Base-by-base conservation (phyloP, 139 green algal species). In the Limnomonas spitsbergensis region DNA sequence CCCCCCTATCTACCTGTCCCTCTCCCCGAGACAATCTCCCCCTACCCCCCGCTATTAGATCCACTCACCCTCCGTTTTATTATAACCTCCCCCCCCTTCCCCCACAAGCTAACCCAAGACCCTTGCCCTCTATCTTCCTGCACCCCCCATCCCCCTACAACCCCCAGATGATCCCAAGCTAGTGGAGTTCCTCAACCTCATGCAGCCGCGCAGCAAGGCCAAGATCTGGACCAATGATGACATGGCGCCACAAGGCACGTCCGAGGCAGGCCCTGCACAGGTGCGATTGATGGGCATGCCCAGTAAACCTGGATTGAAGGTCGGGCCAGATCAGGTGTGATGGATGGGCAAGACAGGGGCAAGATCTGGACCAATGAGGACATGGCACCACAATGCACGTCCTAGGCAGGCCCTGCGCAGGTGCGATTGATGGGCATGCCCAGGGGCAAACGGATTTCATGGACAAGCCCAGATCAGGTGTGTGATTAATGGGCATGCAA, bases 141-240 rank as follows among this genome's bases (percentile, higher is more conserved):
- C 9, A 34, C 66, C 29, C 9, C n/a, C 9, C 47, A 14, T n/a
- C 47, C 47, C 14, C 20, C 47, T 61, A 14, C 47, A n/a, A 14
- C 20, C 20, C 47, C 24, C 66, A 84, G 88, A 83, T 0, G 94
- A 98, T 81, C 85, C 88, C 0, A 84, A 93, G 88, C 86, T 98
- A 69, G 73, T 83, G 3, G 95, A 99, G 90, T 99, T 98, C 74
- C 73, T 99, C 81, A 82, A 90, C 47, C 71, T 98, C 9, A 97
- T 98, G 93, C 80, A 93, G 82, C 93, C 93, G 0, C 88, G 91
- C 1, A 78, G 56, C 42, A 92, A 91, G 68, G 82, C 88, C 0
- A 85, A 90, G 29, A 89, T 97, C 24, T 99, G 95, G 93, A 80
- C 77, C 69, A 98, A 98, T 82, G 94, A 98, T 36, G 92, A 94